Base-by-base conservation (phyloP, 1,284 basidiomycete species). In the Ganoderma multipileum region DNA sequence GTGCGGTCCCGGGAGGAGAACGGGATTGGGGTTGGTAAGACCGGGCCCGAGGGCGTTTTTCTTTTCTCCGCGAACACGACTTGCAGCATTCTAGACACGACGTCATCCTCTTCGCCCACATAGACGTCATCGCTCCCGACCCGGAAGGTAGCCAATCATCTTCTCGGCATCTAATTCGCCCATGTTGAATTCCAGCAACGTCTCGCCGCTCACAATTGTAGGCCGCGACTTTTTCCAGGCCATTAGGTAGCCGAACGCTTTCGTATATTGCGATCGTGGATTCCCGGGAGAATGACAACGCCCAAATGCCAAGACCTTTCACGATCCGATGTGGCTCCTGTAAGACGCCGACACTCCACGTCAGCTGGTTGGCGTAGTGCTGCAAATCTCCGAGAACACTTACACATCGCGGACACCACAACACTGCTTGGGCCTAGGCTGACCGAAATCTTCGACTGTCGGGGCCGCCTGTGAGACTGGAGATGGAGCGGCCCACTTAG, bases 61-160 rank as follows among this genome's bases (percentile, higher is more conserved):
- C 38, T 39, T n/a, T 39, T n/a, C 58, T 50, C 47, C 23, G 47
- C 11, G 23, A 12, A 50, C n/a, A 26, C 23, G 20, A 23, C n/a
- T 41, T 20, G 36, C 33, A 38, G 33, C 38, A 5, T 30, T 38
- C 62, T 9, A 55, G 47, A 23, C 50, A 55, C 63, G 50, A 64
- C 63, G 63, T 64, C 63, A 64, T 64, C 36, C 23, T 38, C 9
- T 26, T 50, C 1, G 7, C 16, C 18, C 11, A 9, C 52, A 3
- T 23, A 41, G 63, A 64, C 63, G 63, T 64, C 63, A 64, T 64
- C n/a, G 36, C 20, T 57, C 23, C 61, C 47, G 30, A 52, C n/a
- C 36, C 20, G 47, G 30, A 63, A 38, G 30, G 14, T 8, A 12
- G 47, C 20, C 36, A 28, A 8, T 36, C 23, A 33, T 30, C 7